Evolutionary conservation across 495 filamentous ascomycete species (phyloP).

Genomic region (Aspergillus heteromorphus): DNA sequence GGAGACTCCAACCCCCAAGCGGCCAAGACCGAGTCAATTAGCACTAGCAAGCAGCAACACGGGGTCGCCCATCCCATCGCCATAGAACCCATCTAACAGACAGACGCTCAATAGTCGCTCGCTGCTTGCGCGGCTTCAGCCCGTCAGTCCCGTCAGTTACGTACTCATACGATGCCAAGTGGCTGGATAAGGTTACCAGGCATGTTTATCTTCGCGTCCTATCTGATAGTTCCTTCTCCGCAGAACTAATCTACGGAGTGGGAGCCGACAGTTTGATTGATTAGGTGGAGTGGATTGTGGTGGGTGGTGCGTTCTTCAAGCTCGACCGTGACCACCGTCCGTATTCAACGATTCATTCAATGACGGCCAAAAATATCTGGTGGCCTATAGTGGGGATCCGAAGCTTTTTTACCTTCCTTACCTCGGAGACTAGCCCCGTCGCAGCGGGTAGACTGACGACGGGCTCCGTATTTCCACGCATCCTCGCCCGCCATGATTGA

Average conservation of each 20-base stretch:
- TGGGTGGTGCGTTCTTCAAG: neutral
- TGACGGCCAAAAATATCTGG: neutral
- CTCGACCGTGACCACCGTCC: neutral
- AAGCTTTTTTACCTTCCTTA: neutral
- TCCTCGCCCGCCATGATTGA: neutral
- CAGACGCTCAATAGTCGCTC: neutral
- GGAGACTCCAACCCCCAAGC: neutral
- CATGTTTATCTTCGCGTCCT: neutral
- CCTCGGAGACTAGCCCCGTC: no score
- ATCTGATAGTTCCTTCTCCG: neutral
- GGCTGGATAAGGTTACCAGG: neutral
- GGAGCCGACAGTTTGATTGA: neutral
- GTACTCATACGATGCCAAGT: neutral
- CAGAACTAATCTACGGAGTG: neutral
- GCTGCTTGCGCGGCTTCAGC: neutral
- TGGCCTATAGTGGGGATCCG: neutral
- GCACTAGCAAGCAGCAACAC: no score
- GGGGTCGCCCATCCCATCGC: no score
- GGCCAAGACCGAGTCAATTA: neutral
- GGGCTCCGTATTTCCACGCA: slow-evolving; percentile 7
- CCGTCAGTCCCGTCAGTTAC: neutral
- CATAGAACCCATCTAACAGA: no score
- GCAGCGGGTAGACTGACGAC: no score
- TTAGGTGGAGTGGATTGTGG: neutral
- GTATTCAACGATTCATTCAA: neutral